Evolutionary conservation across 2,329 filamentous ascomycete species (phyloP).

Genomic region (Cercospora brassicicola): DNA sequence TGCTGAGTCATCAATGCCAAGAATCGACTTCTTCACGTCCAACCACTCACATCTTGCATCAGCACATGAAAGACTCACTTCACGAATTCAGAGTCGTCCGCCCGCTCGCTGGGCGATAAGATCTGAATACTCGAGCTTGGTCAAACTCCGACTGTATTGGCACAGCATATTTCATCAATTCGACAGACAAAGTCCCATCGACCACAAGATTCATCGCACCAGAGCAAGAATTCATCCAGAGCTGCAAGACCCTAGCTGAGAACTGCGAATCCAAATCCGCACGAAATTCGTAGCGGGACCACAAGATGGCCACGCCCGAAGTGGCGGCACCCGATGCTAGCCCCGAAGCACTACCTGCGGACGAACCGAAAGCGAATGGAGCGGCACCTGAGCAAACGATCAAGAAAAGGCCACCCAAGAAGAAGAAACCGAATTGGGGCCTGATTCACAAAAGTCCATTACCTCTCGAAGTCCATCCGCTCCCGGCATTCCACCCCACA

Average conservation of each 20-base stretch:
- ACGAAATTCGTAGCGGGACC: background rate
- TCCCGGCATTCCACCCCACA: constrained; percentile 85
- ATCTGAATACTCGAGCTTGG: background rate
- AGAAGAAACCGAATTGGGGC: constrained; percentile 59
- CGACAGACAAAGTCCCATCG: background rate
- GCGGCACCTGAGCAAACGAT: constrained; percentile 1
- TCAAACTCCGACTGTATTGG: background rate
- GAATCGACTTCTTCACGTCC: background rate
- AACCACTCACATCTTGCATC: background rate
- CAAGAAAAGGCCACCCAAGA: constrained; percentile 28
- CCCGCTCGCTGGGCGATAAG: background rate
- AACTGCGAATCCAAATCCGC: background rate
- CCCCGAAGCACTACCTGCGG: background rate
- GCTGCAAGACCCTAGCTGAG: background rate
- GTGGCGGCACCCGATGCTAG: background rate
- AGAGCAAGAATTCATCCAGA: background rate
- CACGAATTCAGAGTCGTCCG: background rate
- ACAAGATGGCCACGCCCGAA: background rate
- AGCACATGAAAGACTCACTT: background rate
- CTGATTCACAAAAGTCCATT: constrained; percentile 79
- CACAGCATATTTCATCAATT: background rate
- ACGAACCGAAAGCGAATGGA: background rate
- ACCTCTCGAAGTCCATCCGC: constrained; percentile 76
- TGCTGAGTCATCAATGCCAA: background rate
- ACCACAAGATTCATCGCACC: background rate